phyloP scores from a whole-genome alignment of 1,139 yeast genomes.

The Tardiomyces blankii region DNA sequence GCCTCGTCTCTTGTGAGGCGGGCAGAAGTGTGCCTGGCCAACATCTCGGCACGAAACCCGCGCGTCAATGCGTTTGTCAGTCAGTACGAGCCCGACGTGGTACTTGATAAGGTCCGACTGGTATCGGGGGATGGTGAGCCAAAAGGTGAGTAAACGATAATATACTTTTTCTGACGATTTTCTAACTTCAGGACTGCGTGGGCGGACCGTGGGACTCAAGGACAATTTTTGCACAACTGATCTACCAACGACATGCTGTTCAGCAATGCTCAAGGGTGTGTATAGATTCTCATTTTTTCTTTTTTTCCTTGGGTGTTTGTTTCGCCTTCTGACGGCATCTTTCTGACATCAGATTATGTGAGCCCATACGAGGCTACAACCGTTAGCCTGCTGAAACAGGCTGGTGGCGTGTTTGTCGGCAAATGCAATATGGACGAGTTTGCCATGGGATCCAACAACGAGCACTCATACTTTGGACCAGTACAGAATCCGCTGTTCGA shows the following conservation, averaged over 20 bases:
- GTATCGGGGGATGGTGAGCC: constrained; percentile 6
- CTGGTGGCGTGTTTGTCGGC: constrained; percentile 52
- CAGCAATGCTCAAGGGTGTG: constrained; percentile 36
- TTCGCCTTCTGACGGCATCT: neutral
- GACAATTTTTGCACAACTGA: constrained; percentile 67
- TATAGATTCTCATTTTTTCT: constrained; percentile 5
- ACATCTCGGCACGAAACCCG: constrained; percentile 20
- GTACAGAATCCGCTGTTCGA: constrained; percentile 50
- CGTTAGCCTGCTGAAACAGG: constrained; percentile 37
- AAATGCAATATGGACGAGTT: constrained; percentile 95
- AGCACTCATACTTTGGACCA: constrained; percentile 50
- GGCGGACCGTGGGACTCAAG: constrained; percentile 41
- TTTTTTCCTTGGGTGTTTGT: neutral
- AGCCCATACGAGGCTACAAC: constrained; percentile 84
- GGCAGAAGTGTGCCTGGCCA: constrained; percentile 4
- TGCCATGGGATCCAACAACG: constrained; percentile 75
- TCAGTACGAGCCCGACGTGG: neutral
- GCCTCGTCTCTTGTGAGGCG: neutral
- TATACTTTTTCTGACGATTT: constrained; percentile 5
- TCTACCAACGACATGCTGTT: constrained; percentile 67
- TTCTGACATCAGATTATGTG: constrained; percentile 30
- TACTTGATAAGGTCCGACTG: neutral
- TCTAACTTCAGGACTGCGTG: constrained; percentile 10
- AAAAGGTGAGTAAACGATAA: constrained; percentile 10
- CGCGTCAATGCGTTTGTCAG: constrained; percentile 24